Evolutionary conservation across 2,329 filamentous ascomycete species (phyloP).

Genomic region (Claviceps africana): DNA sequence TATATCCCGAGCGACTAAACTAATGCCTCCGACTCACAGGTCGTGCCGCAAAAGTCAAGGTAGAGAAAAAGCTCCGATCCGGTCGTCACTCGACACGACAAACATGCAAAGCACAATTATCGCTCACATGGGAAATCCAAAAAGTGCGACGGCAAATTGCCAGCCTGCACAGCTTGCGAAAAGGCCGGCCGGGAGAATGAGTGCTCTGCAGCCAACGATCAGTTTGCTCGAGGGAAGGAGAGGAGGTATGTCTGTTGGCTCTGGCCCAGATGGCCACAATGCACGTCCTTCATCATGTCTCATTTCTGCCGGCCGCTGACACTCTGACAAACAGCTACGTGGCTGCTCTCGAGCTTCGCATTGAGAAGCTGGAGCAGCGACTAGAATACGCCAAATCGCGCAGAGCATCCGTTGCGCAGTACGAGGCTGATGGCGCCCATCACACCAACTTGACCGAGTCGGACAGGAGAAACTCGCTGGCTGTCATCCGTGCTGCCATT

Average conservation of each 20-base stretch:
- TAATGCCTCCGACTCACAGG: constrained; percentile 23
- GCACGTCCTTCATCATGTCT: not conserved
- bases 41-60: constrained; percentile 86
- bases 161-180: constrained; percentile 89
- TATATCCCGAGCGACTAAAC: not conserved
- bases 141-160: constrained; percentile 86
- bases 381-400: constrained; percentile 56
- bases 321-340: constrained; percentile 52
- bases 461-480: constrained; percentile 50
- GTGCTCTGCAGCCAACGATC: constrained; percentile 88
- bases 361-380: constrained; percentile 74
- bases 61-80: constrained; percentile 19
- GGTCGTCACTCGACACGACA: not conserved
- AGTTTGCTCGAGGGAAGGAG: constrained; percentile 91
- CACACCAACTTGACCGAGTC: constrained; percentile 17
- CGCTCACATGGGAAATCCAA: not conserved
- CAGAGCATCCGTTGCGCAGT: constrained; percentile 54
- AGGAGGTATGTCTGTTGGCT: constrained; percentile 45
- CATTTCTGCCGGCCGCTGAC: not conserved
- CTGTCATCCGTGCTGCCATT: constrained; percentile 46
- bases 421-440: constrained; percentile 37
- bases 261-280: not conserved
- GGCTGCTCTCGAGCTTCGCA: constrained; percentile 78
- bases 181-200: constrained; percentile 74
- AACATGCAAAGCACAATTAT: not conserved